phyloP scores from a whole-genome alignment of 176 grass and related monocot genomes.

The Raddia guianensis region DNA sequence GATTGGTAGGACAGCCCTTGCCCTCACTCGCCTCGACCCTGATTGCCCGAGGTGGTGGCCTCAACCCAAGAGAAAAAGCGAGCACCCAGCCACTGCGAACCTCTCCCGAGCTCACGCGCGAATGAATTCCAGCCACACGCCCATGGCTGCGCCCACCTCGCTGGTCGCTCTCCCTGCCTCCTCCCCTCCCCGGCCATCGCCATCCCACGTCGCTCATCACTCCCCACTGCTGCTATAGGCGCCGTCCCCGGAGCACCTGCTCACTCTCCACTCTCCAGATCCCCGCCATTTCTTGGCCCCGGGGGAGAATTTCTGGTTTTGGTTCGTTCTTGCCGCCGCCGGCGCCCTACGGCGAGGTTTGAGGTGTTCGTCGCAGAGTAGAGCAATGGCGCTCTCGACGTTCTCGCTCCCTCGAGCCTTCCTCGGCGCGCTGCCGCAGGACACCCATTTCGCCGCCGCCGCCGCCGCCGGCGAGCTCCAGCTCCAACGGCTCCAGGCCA shows the following conservation, averaged over 20 bases:
- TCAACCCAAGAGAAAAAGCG: not conserved
- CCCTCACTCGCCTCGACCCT: not conserved
- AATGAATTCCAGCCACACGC: slow-evolving; percentile 62
- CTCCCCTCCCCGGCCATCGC: slow-evolving; percentile 7
- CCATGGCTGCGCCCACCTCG: slow-evolving; percentile 18
- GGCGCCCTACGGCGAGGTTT: not conserved
- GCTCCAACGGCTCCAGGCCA: slow-evolving; percentile 37
- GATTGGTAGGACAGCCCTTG: slow-evolving; percentile 42
- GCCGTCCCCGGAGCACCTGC: not conserved
- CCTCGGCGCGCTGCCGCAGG: slow-evolving; percentile 42
- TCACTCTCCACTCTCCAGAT: slow-evolving; percentile 9
- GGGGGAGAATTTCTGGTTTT: not conserved
- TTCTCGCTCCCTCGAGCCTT: slow-evolving; percentile 58
- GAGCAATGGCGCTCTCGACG: slow-evolving; percentile 72
- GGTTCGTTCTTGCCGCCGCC: not conserved
- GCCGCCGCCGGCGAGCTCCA: slow-evolving; percentile 49
- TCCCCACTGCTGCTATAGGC: slow-evolving; percentile 23
- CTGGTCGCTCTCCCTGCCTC: slow-evolving; percentile 1
- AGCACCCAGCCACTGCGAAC: not conserved
- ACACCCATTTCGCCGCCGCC: slow-evolving; percentile 37
- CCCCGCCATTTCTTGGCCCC: not conserved
- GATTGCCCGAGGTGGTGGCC: not conserved
- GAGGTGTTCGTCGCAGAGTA: not conserved
- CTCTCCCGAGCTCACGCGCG: not conserved
- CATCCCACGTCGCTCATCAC: slow-evolving; percentile 21